Evolutionary conservation across 1,139 yeast species (phyloP), one percentile per base, ranked within the genome.

Genomic region (Nakaseomyces kungkrabaensis): DNA sequence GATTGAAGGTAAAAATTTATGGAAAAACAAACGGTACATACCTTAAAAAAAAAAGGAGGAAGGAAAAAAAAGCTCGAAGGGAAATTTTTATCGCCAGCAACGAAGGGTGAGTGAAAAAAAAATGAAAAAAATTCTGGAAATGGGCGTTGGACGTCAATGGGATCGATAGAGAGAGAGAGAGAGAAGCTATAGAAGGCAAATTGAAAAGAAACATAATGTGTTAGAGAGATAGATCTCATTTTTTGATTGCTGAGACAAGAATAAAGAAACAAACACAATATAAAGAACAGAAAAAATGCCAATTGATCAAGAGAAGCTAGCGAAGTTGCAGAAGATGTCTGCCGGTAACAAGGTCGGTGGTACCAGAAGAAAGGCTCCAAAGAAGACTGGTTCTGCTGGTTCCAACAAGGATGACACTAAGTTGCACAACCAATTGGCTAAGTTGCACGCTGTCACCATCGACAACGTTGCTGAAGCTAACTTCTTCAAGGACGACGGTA

Each of bases 401-500:
- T 57, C 76, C 68, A 71, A 72, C 68, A 71, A 75, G 78, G 95
- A 86, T 64, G 94, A 89, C 76, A 78, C 90, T 73, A 88, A 89
- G 74, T 79, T 92, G 72, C 92, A 88, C 74, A 87, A 84, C 62
- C 81, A 95, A 63, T 78, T 92, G 72, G 85, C 83, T 71, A 90
- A 90, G 76, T 76, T 92, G 71, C 84, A 86, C 73, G 95, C 92
- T 60, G 87, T 85, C 72, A 85, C 89, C 65, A 76, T 92, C 63
- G 90, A 85, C 61, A 88, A 85, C 65, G 83, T 92, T 63, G 95
- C 88, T 70, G 97, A 90, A 76, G 97, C 96, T 69, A 92, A 90
- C 81, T 87, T 92, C 79, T 90, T 92, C 85, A 85, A 78, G 74
- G 96, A 89, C 60, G 96, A 90, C 72, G 97, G 97, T 68, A 85